Conservation (phyloP, 768 basidiomycete species). For the Suillus fuscotomentosus region DNA sequence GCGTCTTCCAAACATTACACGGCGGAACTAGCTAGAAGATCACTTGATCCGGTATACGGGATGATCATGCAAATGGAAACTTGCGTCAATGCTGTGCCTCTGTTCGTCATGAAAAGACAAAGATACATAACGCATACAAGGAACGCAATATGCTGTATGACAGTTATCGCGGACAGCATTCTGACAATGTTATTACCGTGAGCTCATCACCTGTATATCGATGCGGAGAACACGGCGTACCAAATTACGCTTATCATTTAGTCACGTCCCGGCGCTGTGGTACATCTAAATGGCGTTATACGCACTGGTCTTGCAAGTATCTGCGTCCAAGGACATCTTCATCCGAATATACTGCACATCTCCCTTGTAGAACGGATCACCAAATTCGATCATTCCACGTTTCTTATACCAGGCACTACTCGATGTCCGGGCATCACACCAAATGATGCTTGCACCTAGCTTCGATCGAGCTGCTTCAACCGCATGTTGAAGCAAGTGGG, state of each 20-base stretch:
- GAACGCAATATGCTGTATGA: background rate
- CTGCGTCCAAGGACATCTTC: conserved; percentile 32
- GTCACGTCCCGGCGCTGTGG: background rate
- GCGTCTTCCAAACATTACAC: background rate
- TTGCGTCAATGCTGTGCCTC: background rate
- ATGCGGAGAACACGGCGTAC: background rate
- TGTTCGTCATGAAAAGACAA: background rate
- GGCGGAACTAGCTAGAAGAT: background rate
- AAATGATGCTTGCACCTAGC: conserved; percentile 41
- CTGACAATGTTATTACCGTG: background rate
- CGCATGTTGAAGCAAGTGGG: conserved; percentile 42
- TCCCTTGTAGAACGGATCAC: conserved; percentile 51
- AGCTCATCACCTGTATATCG: background rate
- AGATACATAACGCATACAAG: background rate
- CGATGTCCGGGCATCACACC: conserved; percentile 57
- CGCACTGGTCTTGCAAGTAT: background rate
- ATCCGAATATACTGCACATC: conserved; percentile 57
- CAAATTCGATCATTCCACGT: conserved; percentile 50
- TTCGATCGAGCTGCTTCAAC: conserved; percentile 40
- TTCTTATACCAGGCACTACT: conserved; percentile 50
- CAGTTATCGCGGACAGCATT: background rate
- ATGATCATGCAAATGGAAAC: background rate
- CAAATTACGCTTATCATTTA: background rate
- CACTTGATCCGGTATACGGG: background rate
- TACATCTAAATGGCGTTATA: conserved; percentile 3